A percentile compares a stretch with the other conserved stretches of the same genome.
Evolutionary conservation across 1,284 basidiomycete species (phyloP).

Genomic region (Pascua sp.): DNA sequence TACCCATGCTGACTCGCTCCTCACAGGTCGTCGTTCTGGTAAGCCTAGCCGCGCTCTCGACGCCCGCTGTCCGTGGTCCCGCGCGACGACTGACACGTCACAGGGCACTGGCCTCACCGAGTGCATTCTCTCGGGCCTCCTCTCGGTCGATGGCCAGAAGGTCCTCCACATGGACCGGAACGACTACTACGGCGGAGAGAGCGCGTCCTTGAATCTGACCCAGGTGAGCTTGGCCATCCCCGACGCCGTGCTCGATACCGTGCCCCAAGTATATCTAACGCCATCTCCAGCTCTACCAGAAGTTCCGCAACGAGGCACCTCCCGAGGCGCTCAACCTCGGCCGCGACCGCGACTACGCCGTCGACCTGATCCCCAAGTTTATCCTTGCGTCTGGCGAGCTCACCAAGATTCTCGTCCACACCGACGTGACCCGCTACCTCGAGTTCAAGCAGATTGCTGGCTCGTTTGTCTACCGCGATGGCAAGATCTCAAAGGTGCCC

Average conservation of each 20-base stretch:
- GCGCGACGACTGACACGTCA: background rate
- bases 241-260: background rate
- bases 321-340: conserved; percentile 64
- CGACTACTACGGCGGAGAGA: conserved; percentile 98
- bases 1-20: conserved; percentile 2
- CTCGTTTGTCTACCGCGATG: conserved; percentile 95
- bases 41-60: conserved; percentile 9
- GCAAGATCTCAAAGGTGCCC: conserved; percentile 95
- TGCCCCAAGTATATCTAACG: background rate
- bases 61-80: background rate
- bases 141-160: conserved; percentile 99
- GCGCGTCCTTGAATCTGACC: conserved; percentile 93
- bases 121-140: conserved; percentile 92
- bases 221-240: conserved; percentile 64
- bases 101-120: conserved; percentile 92
- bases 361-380: conserved; percentile 92
- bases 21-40: conserved; percentile 77
- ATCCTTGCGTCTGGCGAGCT: conserved; percentile 98
- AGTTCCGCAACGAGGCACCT: conserved; percentile 70
- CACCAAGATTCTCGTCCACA: conserved; percentile 97
- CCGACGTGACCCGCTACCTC: conserved; percentile 96
- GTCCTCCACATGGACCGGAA: conserved; percentile 99
- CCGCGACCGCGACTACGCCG: conserved; percentile 90
- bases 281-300: conserved; percentile 76
- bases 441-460: conserved; percentile 99